These are phyloP conservation scores for Fraxinus xanthoxyloides DNA, from an alignment of 305 asterid genomes.

Conservation along the genomic window DNA sequence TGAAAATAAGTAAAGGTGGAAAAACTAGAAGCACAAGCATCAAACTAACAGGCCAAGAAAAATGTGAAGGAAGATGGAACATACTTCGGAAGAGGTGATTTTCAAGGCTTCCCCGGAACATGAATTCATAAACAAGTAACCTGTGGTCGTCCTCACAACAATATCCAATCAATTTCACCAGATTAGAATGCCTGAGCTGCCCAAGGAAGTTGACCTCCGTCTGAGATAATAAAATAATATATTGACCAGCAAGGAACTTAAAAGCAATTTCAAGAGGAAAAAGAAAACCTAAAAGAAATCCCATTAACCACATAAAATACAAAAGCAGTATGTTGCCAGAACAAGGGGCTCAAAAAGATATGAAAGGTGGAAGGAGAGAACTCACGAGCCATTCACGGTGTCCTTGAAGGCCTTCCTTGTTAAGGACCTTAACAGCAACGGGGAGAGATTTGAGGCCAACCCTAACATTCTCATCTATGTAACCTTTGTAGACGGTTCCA, in stretches of 20 bases:
- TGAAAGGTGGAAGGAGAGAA: not conserved
- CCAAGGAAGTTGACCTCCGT: constrained; percentile 98
- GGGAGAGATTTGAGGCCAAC: constrained; percentile 95
- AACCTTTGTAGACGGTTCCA: constrained; percentile 97
- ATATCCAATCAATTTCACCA: constrained; percentile 93
- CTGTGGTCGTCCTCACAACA: constrained; percentile 99
- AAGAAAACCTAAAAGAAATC: not conserved
- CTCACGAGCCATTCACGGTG: constrained; percentile 98
- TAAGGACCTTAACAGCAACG: constrained; percentile 95
- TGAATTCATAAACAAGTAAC: constrained; percentile 90
- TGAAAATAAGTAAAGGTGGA: not conserved
- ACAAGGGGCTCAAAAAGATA: not conserved
- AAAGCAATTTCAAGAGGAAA: not conserved
- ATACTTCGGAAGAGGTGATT: constrained; percentile 97
- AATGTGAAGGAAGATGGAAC: constrained; percentile 30
- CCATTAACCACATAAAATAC: not conserved
- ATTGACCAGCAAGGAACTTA: constrained; percentile 8
- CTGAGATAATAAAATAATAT: constrained; percentile 30
- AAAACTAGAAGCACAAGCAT: constrained; percentile 11
- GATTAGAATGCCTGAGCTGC: constrained; percentile 93
- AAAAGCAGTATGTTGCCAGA: not conserved
- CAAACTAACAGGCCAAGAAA: constrained; percentile 10
- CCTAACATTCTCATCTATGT: constrained; percentile 93
- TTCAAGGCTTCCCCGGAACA: constrained; percentile 97
- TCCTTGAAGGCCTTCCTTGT: constrained; percentile 98